Base-by-base conservation (phyloP, 306 rosid genomes). In the Oxytropis ochrocephala region DNA sequence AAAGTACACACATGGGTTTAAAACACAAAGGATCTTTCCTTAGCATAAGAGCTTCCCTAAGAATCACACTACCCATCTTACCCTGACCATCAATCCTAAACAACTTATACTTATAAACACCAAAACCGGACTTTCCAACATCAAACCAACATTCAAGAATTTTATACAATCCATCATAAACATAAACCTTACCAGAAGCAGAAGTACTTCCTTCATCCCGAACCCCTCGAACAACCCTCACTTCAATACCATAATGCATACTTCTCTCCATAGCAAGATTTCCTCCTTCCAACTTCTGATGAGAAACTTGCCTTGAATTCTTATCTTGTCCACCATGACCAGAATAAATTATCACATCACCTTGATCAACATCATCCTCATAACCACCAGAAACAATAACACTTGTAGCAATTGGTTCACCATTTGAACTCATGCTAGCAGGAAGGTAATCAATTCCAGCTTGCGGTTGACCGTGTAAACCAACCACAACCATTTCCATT, bases 251-350 rank as follows among this genome's bases (percentile, higher is more conserved):
- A 72, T 95, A 91, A 52, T 83, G 85, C 97, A 89, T 91, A 46
- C 97, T 95, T 66, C 97, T 84, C 80, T 95, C 99, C 88, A 95
- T 69, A 0, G 97, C 99, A 52, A 91, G 88, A 38, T 95, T 91
- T 12, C 96, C 99, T 14, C 95, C 92, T 75, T 95, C 97, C 47
- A 95, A 73, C 84, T 91, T 95, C 84, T 91, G 96, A 56, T 95
- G 87, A 53, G 61, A 78, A 66, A 89, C 87, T 68, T 95, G 99
- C 70, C 51, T 85, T 24, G 82, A 81, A 11, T 81, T 55, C 82
- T 91, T 95, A 69, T 87, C 96, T 80, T 91, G 97, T 53, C 99
- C 97, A 2, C 96, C 99, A 55, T 95, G 99, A n/a, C 97, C 96
- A 0, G 99, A 83, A 57, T 91, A 91, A 18, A 87, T 89, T 52